Evolutionary conservation across 768 basidiomycete genomes (phyloP), one percentile per base, ranked within the genome.

Genomic region (Termitomyces heimii): DNA sequence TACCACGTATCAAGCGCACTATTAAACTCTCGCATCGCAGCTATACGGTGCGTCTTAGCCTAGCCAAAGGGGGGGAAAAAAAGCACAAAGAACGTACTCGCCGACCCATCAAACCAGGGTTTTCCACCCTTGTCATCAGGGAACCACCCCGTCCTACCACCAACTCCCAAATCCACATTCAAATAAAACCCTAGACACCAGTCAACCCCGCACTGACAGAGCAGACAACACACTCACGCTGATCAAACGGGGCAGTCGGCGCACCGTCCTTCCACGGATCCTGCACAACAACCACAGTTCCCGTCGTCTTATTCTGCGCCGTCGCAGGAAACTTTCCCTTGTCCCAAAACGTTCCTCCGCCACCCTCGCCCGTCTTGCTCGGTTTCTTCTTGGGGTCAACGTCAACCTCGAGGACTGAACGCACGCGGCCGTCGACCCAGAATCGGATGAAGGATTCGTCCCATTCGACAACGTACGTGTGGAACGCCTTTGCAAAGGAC

Each of bases 131-230:
- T 73, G 6, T 75, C 77, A 65, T 96, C 94, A 0, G 89, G 89
- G 81, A 94, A 95, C 88, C 88, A 94, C 24, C 93, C 93, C 59
- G 82, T 85, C 53, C 88, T 93, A 0, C 91, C 92, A 0, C 93
- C 93, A 0, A 77, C 90, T 0, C 86, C 89, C 9, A 94, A 72
- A 62, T 87, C 76, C 54, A 94, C 74, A 50, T 88, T 80, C 22
- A 94, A 68, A 75, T 91, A 94, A 69, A 96, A 94, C 2, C 80
- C 85, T 86, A 60, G 10, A 9, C 34, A 2, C 12, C n/a, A n/a
- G n/a, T n/a, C n/a, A n/a, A n/a, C n/a, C n/a, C n/a, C n/a, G n/a
- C n/a, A n/a, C n/a, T n/a, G n/a, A n/a, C n/a, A n/a, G n/a, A n/a
- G n/a, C n/a, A n/a, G n/a, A n/a, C n/a, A n/a, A n/a, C n/a, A n/a